Conservation (phyloP, 2,329 filamentous ascomycete species). For the Stagonosporopsis rhizophila region DNA sequence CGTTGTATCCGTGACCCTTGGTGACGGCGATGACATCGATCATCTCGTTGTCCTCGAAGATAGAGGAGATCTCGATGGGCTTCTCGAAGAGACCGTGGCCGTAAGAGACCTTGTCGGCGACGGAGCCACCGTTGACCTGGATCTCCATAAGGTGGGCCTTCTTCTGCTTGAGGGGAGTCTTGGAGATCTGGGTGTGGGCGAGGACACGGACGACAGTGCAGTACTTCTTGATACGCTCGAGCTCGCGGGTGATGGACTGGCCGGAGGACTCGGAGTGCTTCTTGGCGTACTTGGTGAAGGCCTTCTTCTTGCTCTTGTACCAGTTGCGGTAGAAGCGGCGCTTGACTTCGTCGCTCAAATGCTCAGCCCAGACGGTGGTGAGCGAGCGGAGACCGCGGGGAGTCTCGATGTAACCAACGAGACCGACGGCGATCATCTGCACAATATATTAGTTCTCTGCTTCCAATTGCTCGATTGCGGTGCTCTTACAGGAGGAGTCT, state of each 20-base stretch:
- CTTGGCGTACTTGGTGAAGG: constrained; percentile 99
- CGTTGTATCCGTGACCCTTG: constrained; percentile 98
- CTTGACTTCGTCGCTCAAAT: constrained; percentile 98
- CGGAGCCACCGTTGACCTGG: constrained; percentile 96
- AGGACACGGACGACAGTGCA: constrained; percentile 99
- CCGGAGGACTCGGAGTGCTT: constrained; percentile 96
- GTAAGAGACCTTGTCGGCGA: constrained; percentile 97
- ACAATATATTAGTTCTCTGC: constrained; percentile 40
- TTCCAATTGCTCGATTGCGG: constrained; percentile 66
- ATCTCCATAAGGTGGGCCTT: constrained; percentile 99
- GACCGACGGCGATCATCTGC: constrained; percentile 99
- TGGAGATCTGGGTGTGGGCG: constrained; percentile 98
- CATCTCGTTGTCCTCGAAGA: constrained; percentile 99
- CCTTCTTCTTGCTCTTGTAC: constrained; percentile 99
- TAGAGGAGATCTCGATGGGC: constrained; percentile 87
- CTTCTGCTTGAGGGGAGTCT: constrained; percentile 99
- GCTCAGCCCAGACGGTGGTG: constrained; percentile 99
- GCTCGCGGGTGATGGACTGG: constrained; percentile 90
- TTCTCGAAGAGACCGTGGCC: constrained; percentile 98
- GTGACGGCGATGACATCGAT: constrained; percentile 99
- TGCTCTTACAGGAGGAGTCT: constrained; percentile 71
- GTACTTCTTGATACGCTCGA: constrained; percentile 99
- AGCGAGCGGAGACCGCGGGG: constrained; percentile 98
- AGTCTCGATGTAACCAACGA: constrained; percentile 99
- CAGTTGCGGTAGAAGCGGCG: constrained; percentile 99